Percentiles rank a stretch among this genome's conserved stretches.
Conservation (phyloP, 257 asterid species). For the Craterostigma plantagineum region DNA sequence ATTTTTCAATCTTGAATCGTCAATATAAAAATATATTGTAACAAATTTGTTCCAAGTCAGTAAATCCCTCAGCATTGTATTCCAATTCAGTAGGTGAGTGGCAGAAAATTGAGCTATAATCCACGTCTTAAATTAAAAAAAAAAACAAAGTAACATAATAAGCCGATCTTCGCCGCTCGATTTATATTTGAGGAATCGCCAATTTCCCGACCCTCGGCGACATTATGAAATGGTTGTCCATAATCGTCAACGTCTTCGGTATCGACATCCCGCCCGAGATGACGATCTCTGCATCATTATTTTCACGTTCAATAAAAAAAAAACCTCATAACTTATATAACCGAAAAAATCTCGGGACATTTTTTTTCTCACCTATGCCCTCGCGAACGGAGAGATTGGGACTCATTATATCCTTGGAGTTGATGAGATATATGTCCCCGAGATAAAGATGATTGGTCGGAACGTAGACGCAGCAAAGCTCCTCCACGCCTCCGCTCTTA, state of each 20-base stretch:
- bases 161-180: too few species aligned
- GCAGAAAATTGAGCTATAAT: too few species aligned
- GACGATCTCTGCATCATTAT: slow-evolving; percentile 56
- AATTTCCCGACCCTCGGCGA: slow-evolving; percentile 52
- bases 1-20: too few species aligned
- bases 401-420: slow-evolving; percentile 58
- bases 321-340: neutral
- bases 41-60: too few species aligned
- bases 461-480: slow-evolving; percentile 62
- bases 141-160: too few species aligned
- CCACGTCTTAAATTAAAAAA: too few species aligned
- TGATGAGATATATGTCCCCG: slow-evolving; percentile 62
- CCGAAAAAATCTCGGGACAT: neutral
- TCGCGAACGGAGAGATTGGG: slow-evolving; percentile 68
- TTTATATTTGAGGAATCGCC: slow-evolving; percentile 29
- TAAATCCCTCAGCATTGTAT: too few species aligned
- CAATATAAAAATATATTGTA: too few species aligned
- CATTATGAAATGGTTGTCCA: slow-evolving; percentile 25
- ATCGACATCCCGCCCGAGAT: slow-evolving; percentile 71
- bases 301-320: neutral
- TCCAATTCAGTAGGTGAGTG: too few species aligned
- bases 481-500: slow-evolving; percentile 49
- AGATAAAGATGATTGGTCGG: slow-evolving; percentile 88
- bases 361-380: slow-evolving; percentile 42
- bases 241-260: slow-evolving; percentile 41